Percentiles rank a stretch among this genome's conserved stretches.
These are phyloP conservation scores for Boletus sp. DNA, from an alignment of 1,284 basidiomycete genomes.

Conservation along the genomic window DNA sequence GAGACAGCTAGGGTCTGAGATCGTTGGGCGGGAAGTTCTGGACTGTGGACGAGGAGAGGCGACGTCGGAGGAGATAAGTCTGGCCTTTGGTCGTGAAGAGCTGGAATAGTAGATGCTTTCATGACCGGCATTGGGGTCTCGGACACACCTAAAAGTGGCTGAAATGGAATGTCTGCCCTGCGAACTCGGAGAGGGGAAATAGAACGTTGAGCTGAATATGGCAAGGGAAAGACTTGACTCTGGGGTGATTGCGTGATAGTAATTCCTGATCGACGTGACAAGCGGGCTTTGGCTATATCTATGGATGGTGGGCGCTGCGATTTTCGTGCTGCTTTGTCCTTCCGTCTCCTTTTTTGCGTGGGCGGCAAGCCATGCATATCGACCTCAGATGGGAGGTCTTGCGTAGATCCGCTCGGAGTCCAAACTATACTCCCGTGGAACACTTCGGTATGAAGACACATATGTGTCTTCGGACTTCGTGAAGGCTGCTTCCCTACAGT, in stretches of 20 bases:
- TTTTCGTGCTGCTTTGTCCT: constrained; percentile 5
- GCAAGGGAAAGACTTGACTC: constrained; percentile 15
- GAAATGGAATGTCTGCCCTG: constrained; percentile 18
- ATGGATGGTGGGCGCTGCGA: constrained; percentile 10
- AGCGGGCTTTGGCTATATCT: not conserved
- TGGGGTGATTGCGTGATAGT: constrained; percentile 9
- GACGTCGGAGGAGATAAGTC: not conserved
- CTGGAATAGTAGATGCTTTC: not conserved
- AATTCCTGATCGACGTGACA: constrained; percentile 8
- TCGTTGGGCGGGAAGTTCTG: not conserved
- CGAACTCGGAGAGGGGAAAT: constrained; percentile 28
- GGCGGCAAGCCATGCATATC: not conserved
- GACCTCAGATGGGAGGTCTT: constrained; percentile 20
- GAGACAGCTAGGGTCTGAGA: not conserved
- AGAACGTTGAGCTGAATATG: constrained; percentile 15
- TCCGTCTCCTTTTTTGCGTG: constrained; percentile 4
- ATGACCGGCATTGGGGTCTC: constrained; percentile 19
- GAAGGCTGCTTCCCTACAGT: constrained; percentile 10
- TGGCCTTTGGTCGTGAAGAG: not conserved
- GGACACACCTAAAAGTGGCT: constrained; percentile 21
- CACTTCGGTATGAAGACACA: constrained; percentile 38
- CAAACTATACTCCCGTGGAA: constrained; percentile 36
- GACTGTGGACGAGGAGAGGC: not conserved
- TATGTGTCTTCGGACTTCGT: constrained; percentile 31
- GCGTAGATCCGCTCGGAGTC: constrained; percentile 38